phyloP scores from a whole-genome alignment of 2,329 filamentous ascomycete genomes.

The Fusarium vanettenii region DNA sequence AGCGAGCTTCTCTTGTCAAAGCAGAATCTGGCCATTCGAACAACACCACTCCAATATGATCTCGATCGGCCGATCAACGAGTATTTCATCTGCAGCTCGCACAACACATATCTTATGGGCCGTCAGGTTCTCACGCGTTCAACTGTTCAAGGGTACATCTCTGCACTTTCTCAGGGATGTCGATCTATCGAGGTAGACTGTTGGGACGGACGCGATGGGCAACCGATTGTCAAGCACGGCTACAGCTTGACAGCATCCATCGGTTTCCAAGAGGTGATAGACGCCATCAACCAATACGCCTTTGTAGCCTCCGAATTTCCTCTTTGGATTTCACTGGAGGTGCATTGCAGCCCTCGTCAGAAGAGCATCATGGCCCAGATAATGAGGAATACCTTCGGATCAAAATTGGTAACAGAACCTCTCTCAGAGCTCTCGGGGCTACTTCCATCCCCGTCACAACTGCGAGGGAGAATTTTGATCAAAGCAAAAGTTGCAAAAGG shows the following conservation, averaged over 20 bases:
- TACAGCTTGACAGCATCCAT: constrained; percentile 26
- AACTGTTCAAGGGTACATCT: constrained; percentile 13
- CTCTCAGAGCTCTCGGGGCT: accelerated
- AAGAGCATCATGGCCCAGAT: constrained; percentile 9
- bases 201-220: constrained; percentile 23
- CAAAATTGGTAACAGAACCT: not conserved
- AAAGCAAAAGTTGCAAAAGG: constrained; percentile 8
- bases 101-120: constrained; percentile 26
- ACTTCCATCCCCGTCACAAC: constrained; percentile 3
- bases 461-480: constrained; percentile 10
- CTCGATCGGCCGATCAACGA: constrained; percentile 18
- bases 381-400: constrained; percentile 14
- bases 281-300: not conserved
- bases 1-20: not conserved
- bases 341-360: constrained; percentile 5
- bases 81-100: constrained; percentile 28
- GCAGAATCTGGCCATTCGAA: not conserved
- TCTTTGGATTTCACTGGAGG: constrained; percentile 19
- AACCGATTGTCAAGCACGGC: constrained; percentile 24
- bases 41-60: accelerated
- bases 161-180: constrained; percentile 9
- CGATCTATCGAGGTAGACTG: constrained; percentile 23
- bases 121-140: constrained; percentile 20
- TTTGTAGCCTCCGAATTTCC: constrained; percentile 20
- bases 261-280: constrained; percentile 8